Conservation (phyloP, 345 rosid genomes). For the Camelina sativa region DNA sequence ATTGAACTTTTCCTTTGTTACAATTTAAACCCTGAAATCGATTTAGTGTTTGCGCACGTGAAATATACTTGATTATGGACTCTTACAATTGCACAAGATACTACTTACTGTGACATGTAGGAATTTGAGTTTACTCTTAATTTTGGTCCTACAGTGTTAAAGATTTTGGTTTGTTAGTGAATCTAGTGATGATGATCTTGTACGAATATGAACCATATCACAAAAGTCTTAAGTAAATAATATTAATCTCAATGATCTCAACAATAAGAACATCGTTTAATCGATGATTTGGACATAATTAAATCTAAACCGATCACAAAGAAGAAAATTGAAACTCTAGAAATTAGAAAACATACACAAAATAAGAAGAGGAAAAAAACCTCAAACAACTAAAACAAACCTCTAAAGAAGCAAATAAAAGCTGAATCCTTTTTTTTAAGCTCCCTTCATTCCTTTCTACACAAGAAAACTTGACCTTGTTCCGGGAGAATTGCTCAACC, state of each 20-base stretch:
- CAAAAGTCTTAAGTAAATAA: background rate
- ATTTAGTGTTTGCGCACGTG: background rate
- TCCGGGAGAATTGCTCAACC: conserved; percentile 32
- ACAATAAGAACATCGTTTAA: conserved; percentile 24
- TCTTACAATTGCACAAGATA: background rate
- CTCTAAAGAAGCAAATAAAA: conserved; percentile 27
- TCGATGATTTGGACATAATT: conserved; percentile 18
- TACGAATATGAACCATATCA: background rate
- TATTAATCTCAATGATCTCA: conserved; percentile 13
- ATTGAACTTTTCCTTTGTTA: background rate
- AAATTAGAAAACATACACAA: conserved; percentile 24
- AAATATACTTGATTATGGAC: background rate
- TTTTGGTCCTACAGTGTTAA: background rate
- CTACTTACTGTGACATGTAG: background rate
- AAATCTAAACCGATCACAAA: conserved; percentile 33
- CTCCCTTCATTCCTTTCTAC: conserved; percentile 31
- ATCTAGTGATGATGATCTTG: background rate
- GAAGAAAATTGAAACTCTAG: conserved; percentile 10
- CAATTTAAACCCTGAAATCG: background rate
- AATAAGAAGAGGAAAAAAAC: background rate
- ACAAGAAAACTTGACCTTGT: conserved; percentile 27
- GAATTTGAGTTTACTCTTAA: background rate
- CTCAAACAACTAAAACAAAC: conserved; percentile 27
- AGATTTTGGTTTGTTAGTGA: background rate
- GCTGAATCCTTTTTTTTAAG: conserved; percentile 21